Conservation (phyloP, 768 basidiomycete genomes). For the Suillus luteus region DNA sequence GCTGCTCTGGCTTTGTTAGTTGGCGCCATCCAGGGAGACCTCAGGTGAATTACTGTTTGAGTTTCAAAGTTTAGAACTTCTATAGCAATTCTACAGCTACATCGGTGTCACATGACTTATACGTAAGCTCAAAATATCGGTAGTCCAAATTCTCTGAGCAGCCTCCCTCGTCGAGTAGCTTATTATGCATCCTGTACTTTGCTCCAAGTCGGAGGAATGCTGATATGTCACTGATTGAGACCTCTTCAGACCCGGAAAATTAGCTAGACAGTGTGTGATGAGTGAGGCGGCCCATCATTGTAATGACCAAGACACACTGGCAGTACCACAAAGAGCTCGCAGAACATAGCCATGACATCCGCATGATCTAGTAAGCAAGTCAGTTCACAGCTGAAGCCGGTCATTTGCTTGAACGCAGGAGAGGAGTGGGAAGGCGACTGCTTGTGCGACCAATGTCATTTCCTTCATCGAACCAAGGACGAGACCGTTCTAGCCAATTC, state of each 20-base stretch:
- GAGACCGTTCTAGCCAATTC: constrained; percentile 1
- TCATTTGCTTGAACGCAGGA: not conserved
- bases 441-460: not conserved
- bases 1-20: constrained; percentile 61
- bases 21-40: constrained; percentile 42
- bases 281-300: not conserved
- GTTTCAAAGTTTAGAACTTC: not conserved
- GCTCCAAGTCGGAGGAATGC: too few species aligned
- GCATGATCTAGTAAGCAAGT: not conserved
- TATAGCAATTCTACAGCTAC: not conserved
- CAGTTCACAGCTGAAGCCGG: not conserved
- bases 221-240: too few species aligned
- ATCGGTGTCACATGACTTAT: not conserved
- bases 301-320: not conserved
- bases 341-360: not conserved
- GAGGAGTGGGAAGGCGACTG: not conserved
- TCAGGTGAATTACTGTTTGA: not conserved
- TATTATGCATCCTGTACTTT: too few species aligned
- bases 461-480: not conserved
- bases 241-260: not conserved
- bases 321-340: not conserved
- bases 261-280: not conserved
- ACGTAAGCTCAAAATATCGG: not conserved
- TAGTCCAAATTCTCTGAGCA: too few species aligned
- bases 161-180: too few species aligned